Conservation (phyloP, 2,329 filamentous ascomycete genomes). For the Boeremia lycopersici region DNA sequence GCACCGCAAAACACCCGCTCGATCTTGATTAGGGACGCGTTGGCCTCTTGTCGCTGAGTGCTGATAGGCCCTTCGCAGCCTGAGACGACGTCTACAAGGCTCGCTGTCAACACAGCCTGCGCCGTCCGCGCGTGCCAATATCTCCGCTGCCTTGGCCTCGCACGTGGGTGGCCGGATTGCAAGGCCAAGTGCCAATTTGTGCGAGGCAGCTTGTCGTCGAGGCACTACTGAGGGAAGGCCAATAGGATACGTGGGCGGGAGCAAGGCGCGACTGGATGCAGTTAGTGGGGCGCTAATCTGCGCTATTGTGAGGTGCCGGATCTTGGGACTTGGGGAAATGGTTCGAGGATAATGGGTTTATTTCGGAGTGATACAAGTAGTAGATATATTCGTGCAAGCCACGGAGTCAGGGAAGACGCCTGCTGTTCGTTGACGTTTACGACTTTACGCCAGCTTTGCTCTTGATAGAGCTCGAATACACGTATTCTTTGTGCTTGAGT, state of each 20-base stretch:
- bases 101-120: neutral
- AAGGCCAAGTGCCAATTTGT: neutral
- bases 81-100: neutral
- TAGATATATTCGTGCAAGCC: neutral
- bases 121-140: neutral
- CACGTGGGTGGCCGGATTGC: neutral
- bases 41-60: neutral
- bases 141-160: neutral
- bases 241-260: neutral
- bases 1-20: neutral
- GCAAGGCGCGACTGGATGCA: neutral
- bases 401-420: neutral
- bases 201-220: neutral
- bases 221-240: neutral
- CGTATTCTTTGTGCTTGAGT: neutral
- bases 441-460: no score
- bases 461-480: neutral
- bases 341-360: neutral
- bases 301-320: neutral
- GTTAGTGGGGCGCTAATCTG: neutral
- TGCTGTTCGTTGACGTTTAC: neutral
- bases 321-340: neutral
- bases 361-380: neutral
- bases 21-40: neutral
- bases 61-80: neutral